Evolutionary conservation across 805 yeast genomes (phyloP).

Genomic region (Saccharomycopsis synnaedendra): DNA sequence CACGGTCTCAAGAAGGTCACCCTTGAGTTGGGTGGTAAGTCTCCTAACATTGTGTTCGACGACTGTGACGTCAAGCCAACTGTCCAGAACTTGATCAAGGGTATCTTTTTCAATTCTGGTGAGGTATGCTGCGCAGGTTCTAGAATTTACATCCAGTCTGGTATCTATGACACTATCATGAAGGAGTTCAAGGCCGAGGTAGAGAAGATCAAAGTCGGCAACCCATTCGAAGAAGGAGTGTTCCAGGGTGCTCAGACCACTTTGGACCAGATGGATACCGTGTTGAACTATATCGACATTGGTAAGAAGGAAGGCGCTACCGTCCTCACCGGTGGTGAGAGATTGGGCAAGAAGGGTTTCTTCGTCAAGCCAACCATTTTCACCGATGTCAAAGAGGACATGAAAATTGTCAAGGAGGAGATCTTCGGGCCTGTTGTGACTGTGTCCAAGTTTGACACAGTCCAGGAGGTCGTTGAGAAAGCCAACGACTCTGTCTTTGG

Average conservation of each 20-base stretch:
- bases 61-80: conserved; percentile 77
- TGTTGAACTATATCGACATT: conserved; percentile 60
- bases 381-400: conserved; percentile 55
- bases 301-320: conserved; percentile 83
- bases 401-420: conserved; percentile 66
- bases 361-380: conserved; percentile 65
- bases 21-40: conserved; percentile 93
- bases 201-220: conserved; percentile 57
- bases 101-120: conserved; percentile 90
- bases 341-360: conserved; percentile 50
- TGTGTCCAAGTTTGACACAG: conserved; percentile 66
- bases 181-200: conserved; percentile 44
- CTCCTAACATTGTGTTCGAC: conserved; percentile 80
- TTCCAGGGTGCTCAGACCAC: conserved; percentile 94
- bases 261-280: conserved; percentile 63
- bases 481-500: conserved; percentile 85
- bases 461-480: conserved; percentile 65
- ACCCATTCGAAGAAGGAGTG: conserved; percentile 67
- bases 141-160: conserved; percentile 79
- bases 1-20: conserved; percentile 83
- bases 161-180: conserved; percentile 67
- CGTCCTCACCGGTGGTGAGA: conserved; percentile 59
- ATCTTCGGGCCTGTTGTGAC: conserved; percentile 90
- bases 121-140: conserved; percentile 96
- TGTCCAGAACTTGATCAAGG: conserved; percentile 61